phyloP scores from a whole-genome alignment of 768 basidiomycete species.

The Russula dissimulans region DNA sequence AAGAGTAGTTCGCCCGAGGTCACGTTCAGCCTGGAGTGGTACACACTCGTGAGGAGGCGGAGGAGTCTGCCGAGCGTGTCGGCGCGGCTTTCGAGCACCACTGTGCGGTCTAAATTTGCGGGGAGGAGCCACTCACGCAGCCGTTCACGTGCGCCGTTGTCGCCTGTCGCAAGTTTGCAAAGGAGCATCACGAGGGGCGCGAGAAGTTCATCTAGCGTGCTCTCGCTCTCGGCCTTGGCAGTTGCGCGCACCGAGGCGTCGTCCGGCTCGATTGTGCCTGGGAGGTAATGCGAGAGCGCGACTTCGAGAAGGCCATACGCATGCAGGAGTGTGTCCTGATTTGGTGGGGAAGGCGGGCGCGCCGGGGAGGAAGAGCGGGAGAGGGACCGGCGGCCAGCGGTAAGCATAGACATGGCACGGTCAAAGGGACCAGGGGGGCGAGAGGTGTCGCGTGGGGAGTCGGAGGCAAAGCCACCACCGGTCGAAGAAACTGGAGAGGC shows the following conservation, averaged over 20 bases:
- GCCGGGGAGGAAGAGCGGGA: slow-evolving; percentile 32
- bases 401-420: slow-evolving; percentile 46
- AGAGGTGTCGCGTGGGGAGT: slow-evolving; percentile 18
- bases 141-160: slow-evolving; percentile 45
- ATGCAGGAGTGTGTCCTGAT: slow-evolving; percentile 47
- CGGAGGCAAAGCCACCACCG: slow-evolving; percentile 12
- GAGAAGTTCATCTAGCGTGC: slow-evolving; percentile 66
- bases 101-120: slow-evolving; percentile 67
- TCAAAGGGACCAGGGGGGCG: slow-evolving; percentile 34
- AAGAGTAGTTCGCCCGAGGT: slow-evolving; percentile 83
- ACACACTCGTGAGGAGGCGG: slow-evolving; percentile 64
- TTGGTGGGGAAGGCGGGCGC: slow-evolving; percentile 32
- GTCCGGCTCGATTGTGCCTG: slow-evolving; percentile 54
- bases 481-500: slow-evolving; percentile 24
- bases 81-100: slow-evolving; percentile 60
- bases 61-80: slow-evolving; percentile 75
- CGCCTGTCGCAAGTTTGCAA: slow-evolving; percentile 57
- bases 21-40: slow-evolving; percentile 63
- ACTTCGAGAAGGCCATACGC: slow-evolving; percentile 61
- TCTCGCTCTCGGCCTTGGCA: slow-evolving; percentile 41
- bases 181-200: slow-evolving; percentile 71
- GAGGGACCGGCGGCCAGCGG: slow-evolving; percentile 39
- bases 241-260: slow-evolving; percentile 48
- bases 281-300: slow-evolving; percentile 53
- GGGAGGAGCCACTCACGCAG: slow-evolving; percentile 68